Evolutionary conservation across 2,329 filamentous ascomycete species (phyloP).

Genomic region (Diaporthe vaccinii): DNA sequence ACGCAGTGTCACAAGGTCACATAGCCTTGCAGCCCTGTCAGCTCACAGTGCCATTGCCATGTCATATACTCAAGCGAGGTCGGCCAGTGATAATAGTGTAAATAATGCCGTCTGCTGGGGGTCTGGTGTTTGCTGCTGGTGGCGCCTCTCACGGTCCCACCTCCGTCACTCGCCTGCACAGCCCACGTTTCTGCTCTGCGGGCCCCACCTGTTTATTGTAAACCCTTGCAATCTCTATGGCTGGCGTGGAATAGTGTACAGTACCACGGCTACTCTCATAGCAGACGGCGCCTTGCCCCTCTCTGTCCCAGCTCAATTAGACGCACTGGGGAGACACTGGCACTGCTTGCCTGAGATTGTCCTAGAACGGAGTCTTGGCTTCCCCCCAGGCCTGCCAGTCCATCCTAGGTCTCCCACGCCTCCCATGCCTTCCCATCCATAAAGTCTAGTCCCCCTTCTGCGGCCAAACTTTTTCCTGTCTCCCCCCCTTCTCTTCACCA

Average conservation of each 20-base stretch:
- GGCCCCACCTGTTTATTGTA: conserved; percentile 28
- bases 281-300: conserved; percentile 27
- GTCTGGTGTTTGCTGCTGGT: conserved; percentile 7
- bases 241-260: background rate
- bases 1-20: background rate
- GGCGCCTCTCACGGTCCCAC: conserved; percentile 9
- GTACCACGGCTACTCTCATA: background rate
- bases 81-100: conserved; percentile 35
- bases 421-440: conserved; percentile 26
- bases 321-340: conserved; percentile 23
- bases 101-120: conserved; percentile 11
- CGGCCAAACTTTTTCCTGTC: conserved; percentile 24
- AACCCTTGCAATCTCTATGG: conserved; percentile 32
- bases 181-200: conserved; percentile 30
- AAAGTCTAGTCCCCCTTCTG: conserved; percentile 35
- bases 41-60: conserved; percentile 1
- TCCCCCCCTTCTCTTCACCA: conserved; percentile 19
- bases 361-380: conserved; percentile 38
- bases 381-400: conserved; percentile 21
- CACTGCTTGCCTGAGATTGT: conserved; percentile 32
- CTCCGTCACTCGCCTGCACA: conserved; percentile 15
- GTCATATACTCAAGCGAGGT: conserved; percentile 23
- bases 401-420: conserved; percentile 24
- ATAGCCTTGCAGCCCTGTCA: background rate
- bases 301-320: conserved; percentile 22